Conservation (phyloP, 805 yeast species). For the Spathaspora arborariae region DNA sequence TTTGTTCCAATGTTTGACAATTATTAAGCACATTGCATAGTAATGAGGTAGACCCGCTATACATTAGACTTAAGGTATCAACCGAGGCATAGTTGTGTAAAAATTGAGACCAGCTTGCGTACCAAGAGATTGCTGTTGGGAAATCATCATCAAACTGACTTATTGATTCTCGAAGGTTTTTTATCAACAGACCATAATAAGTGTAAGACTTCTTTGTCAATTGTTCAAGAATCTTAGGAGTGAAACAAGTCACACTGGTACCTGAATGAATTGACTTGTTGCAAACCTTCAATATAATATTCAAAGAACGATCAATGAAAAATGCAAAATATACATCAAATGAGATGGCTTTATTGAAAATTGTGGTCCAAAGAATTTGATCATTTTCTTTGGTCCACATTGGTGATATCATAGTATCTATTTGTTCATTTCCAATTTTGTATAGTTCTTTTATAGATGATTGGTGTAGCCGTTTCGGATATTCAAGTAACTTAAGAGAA, state of each 20-base stretch:
- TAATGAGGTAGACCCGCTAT: slow-evolving; percentile 32
- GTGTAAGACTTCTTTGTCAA: slow-evolving; percentile 29
- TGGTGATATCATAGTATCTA: slow-evolving; percentile 13
- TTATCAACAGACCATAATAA: slow-evolving; percentile 34
- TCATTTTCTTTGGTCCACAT: slow-evolving; percentile 21
- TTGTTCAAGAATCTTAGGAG: slow-evolving; percentile 22
- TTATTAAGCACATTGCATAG: slow-evolving; percentile 22
- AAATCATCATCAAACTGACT: slow-evolving; percentile 28
- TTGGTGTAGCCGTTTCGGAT: slow-evolving; percentile 1
- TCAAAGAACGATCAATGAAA: slow-evolving; percentile 35
- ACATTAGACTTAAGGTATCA: slow-evolving; percentile 30
- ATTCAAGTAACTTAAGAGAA: neutral
- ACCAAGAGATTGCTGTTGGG: slow-evolving; percentile 34
- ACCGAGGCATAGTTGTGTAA: slow-evolving; percentile 29
- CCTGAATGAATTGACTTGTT: slow-evolving; percentile 8
- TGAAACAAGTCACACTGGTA: slow-evolving; percentile 19
- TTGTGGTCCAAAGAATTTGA: slow-evolving; percentile 26
- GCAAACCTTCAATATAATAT: slow-evolving; percentile 15
- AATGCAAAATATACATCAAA: slow-evolving; percentile 31
- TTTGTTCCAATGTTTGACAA: slow-evolving; percentile 11
- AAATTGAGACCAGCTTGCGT: slow-evolving; percentile 33
- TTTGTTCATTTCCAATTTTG: slow-evolving; percentile 1
- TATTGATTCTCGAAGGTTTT: slow-evolving; percentile 29
- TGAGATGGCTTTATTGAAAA: slow-evolving; percentile 24
- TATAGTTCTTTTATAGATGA: neutral